Evolutionary conservation across 163 green algal species (phyloP), one percentile per base, ranked within the genome.

Genomic region (Chlamydomonas reinhardtii): DNA sequence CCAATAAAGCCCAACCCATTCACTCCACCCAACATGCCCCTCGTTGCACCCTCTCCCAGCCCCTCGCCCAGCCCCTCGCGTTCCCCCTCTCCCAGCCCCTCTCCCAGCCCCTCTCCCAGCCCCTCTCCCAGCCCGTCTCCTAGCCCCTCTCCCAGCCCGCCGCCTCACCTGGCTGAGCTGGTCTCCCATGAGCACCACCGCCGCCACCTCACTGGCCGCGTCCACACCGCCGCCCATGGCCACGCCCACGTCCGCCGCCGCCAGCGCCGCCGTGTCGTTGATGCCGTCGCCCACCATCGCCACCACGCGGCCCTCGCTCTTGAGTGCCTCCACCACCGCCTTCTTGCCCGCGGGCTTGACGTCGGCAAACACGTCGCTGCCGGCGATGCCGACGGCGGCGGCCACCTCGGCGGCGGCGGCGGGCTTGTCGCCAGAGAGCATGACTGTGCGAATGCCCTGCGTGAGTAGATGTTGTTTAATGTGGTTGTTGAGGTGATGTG

Each of bases 271-370:
- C 20, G 97, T 96, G 89, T 99, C 97, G 77, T 99, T 99, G 65
- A 99, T 93, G 52, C 97, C 97, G 76, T 99, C 97, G 3, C 97
- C 97, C 35, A 99, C 96, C 97, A 99, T 99, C 16, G 95, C 96
- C 52, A 99, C 97, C 0, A 80, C 84, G 32, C 76, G 71, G 25
- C 90, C 90, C 48, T 37, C 19, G 12, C 75, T 61, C 66, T 90
- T 90, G 66, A 98, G 90, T 27, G 88, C 16, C 82, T 93, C 76
- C 64, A 98, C 93, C 37, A 97, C 79, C 32, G 86, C 91, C 32
- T 94, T 94, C 87, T 98, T 98, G 78, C 94, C 96, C 61, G 88
- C 88, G 0, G 97, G 97, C 87, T 96, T 97, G 56, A 99, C 95
- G 11, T 93, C 91, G 0, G 93, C 91, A 66, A 95, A 95, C 61